These are phyloP conservation scores for Clausena lansium DNA, from an alignment of 345 rosid species.

Conservation along the genomic window DNA sequence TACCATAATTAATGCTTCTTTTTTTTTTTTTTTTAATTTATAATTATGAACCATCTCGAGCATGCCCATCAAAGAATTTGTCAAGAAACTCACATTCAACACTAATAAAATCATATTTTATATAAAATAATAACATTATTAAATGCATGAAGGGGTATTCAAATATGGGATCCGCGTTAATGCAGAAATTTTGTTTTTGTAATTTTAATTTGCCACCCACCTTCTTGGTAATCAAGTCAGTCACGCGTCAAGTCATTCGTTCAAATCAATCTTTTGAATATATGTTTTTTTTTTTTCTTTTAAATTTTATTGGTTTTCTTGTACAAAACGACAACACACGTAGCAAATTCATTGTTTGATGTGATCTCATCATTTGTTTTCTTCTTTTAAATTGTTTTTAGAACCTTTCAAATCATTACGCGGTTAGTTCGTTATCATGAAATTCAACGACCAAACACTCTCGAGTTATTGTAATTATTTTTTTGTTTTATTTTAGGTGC, in stretches of 20 bases:
- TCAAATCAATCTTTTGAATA: no score
- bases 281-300: no score
- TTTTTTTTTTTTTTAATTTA: no score
- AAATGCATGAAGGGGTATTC: neutral
- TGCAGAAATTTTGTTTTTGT: neutral
- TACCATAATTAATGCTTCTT: no score
- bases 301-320: neutral
- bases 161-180: conserved; percentile 1
- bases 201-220: neutral
- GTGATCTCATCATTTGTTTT: neutral
- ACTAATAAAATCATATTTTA: neutral
- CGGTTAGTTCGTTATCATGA: conserved; percentile 12
- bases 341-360: neutral
- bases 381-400: no score
- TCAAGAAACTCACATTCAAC: neutral
- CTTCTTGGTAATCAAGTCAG: neutral
- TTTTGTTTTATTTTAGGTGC: neutral
- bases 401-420: conserved; percentile 11
- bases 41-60: neutral
- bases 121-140: no score
- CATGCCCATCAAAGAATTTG: neutral
- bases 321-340: neutral
- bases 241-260: conserved; percentile 8
- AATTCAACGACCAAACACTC: neutral
- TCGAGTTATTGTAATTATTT: neutral